Conservation (phyloP, 2,329 filamentous ascomycete genomes). For the Pestalotiopsis fici region DNA sequence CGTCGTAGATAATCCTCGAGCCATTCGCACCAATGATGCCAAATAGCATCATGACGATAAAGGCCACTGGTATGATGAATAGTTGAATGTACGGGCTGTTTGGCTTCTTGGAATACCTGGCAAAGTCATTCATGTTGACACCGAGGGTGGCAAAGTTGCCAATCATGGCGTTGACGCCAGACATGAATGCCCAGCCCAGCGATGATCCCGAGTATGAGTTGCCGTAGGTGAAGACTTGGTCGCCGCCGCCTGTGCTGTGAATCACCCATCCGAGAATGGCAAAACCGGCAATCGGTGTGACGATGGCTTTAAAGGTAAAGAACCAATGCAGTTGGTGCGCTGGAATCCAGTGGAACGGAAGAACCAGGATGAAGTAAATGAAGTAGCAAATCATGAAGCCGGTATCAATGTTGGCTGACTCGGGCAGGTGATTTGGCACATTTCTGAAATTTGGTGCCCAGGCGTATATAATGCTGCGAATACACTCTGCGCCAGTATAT, state of each 20-base stretch:
- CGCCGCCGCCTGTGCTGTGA: slow-evolving; percentile 21
- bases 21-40: slow-evolving; percentile 27
- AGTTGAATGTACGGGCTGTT: slow-evolving; percentile 23
- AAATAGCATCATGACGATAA: slow-evolving; percentile 24
- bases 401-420: slow-evolving; percentile 11
- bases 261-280: slow-evolving; percentile 15
- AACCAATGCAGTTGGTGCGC: slow-evolving; percentile 16
- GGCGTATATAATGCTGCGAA: slow-evolving; percentile 25
- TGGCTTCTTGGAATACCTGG: slow-evolving; percentile 14
- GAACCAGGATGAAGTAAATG: slow-evolving; percentile 12
- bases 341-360: slow-evolving; percentile 16
- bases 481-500: slow-evolving; percentile 27
- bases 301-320: slow-evolving; percentile 15
- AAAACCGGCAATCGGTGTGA: slow-evolving; percentile 13
- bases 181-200: slow-evolving; percentile 29
- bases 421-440: slow-evolving; percentile 12
- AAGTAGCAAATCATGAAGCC: slow-evolving; percentile 15
- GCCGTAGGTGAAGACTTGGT: slow-evolving; percentile 19
- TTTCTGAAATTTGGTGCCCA: slow-evolving; percentile 13
- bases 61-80: slow-evolving; percentile 22
- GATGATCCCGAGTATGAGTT: slow-evolving; percentile 20
- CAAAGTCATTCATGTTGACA: slow-evolving; percentile 19
- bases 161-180: slow-evolving; percentile 26
- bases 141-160: slow-evolving; percentile 19
- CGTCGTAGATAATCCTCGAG: slow-evolving; percentile 9